These are phyloP conservation scores for Knufia petricola DNA, from an alignment of 2,329 filamentous ascomycete species.

Conservation along the genomic window DNA sequence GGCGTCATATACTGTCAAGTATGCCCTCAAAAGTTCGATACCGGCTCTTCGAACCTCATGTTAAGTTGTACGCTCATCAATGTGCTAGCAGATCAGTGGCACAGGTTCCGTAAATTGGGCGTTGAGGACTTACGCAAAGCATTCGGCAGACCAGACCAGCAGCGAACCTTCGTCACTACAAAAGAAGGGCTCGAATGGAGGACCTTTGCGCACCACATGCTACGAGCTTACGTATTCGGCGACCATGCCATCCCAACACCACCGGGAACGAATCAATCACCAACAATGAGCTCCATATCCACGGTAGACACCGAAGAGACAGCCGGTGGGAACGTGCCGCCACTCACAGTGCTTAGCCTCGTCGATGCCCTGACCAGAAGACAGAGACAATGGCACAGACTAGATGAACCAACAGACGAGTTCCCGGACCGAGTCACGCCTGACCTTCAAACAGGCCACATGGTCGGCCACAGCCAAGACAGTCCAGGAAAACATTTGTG, in stretches of 20 bases:
- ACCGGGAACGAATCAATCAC: conserved; percentile 1
- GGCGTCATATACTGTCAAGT: conserved; percentile 34
- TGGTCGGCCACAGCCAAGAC: conserved; percentile 13
- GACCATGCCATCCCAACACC: conserved; percentile 15
- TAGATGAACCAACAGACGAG: conserved; percentile 12
- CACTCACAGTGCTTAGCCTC: conserved; percentile 27
- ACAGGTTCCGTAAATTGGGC: conserved; percentile 30
- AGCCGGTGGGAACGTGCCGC: not conserved
- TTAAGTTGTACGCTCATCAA: conserved; percentile 36
- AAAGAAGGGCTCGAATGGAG: conserved; percentile 25
- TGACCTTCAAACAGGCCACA: conserved; percentile 14
- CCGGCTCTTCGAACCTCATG: conserved; percentile 38
- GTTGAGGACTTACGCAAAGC: conserved; percentile 31
- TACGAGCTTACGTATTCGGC: conserved; percentile 20
- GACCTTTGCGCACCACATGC: conserved; percentile 25
- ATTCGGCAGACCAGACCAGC: conserved; percentile 20
- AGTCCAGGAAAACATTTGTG: conserved; percentile 18
- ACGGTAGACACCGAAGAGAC: conserved; percentile 4
- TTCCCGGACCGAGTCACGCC: conserved; percentile 10
- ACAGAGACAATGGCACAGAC: conserved; percentile 34
- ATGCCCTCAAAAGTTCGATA: conserved; percentile 34
- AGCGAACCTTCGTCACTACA: conserved; percentile 8
- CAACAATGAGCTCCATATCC: not conserved
- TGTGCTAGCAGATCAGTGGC: conserved; percentile 37
- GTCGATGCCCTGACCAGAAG: conserved; percentile 34